phyloP scores from a whole-genome alignment of 805 yeast genomes.

The Candida taoyuanica region DNA sequence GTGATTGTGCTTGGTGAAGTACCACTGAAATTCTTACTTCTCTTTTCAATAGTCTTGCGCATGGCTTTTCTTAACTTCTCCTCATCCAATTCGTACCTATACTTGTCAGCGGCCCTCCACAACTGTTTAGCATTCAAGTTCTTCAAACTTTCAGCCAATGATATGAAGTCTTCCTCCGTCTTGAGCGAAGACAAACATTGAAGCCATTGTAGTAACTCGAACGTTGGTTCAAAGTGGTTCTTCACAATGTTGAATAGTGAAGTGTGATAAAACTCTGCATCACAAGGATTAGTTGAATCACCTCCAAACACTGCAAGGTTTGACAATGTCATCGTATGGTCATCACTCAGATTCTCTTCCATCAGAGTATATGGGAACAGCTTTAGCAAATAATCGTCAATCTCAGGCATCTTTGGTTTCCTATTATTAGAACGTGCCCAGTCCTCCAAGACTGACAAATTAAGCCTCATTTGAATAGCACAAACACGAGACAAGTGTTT shows the following conservation, averaged over 20 bases:
- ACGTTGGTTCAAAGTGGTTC: constrained; percentile 62
- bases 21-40: constrained; percentile 11
- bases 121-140: constrained; percentile 66
- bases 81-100: constrained; percentile 83
- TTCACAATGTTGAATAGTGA: constrained; percentile 63
- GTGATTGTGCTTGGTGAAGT: constrained; percentile 17
- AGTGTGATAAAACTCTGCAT: constrained; percentile 57
- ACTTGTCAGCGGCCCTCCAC: constrained; percentile 63
- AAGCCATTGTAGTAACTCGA: constrained; percentile 83
- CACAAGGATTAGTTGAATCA: constrained; percentile 37
- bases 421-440: constrained; percentile 62
- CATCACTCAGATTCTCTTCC: constrained; percentile 23
- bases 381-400: constrained; percentile 35
- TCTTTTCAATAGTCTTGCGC: constrained; percentile 12
- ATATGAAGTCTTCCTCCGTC: constrained; percentile 57
- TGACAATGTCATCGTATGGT: background rate
- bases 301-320: constrained; percentile 16
- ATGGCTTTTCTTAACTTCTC: constrained; percentile 45
- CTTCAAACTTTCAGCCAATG: constrained; percentile 49
- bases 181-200: constrained; percentile 76
- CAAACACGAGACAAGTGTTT: constrained; percentile 72
- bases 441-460: constrained; percentile 82
- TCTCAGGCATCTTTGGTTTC: constrained; percentile 30
- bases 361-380: constrained; percentile 34
- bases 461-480: constrained; percentile 87